Percentiles rank a stretch among this genome's conserved stretches.
phyloP scores from a whole-genome alignment of 192 early-diverging fungal genomes.

The Neocallimastix lanati region DNA sequence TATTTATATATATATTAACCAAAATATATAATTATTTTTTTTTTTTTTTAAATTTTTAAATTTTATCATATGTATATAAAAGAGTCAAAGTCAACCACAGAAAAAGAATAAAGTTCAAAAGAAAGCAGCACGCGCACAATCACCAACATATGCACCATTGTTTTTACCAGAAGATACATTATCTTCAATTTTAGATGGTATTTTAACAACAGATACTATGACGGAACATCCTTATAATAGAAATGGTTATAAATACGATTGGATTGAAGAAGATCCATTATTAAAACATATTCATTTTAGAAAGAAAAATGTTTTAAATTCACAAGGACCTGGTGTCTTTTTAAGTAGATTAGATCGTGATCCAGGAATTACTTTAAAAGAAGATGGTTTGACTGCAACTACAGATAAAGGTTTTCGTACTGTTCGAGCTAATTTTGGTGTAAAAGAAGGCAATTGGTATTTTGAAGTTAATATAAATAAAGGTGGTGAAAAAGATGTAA shows the following conservation, averaged over 20 bases:
- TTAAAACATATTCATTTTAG: slow-evolving; percentile 24
- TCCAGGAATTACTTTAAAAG: slow-evolving; percentile 29
- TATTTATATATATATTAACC: too few species aligned
- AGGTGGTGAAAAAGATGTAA: slow-evolving; percentile 16
- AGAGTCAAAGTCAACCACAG: neutral
- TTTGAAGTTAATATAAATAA: slow-evolving; percentile 33
- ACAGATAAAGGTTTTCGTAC: slow-evolving; percentile 45
- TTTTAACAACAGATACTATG: neutral
- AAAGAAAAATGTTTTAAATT: slow-evolving; percentile 17
- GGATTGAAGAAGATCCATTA: slow-evolving; percentile 23
- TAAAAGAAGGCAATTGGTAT: slow-evolving; percentile 40
- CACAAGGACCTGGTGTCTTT: slow-evolving; percentile 14
- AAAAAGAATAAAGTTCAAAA: neutral
- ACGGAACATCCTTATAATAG: slow-evolving; percentile 22
- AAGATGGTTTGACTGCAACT: slow-evolving; percentile 34
- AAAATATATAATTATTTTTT: too few species aligned
- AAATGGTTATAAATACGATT: slow-evolving; percentile 38
- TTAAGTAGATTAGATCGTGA: slow-evolving; percentile 37
- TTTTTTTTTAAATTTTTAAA: too few species aligned
- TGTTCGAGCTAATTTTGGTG: slow-evolving; percentile 36
- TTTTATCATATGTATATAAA: too few species aligned
- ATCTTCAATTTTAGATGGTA: neutral
- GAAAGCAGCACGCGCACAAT: neutral
- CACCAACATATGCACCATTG: neutral
- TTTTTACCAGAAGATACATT: neutral